Percentiles rank a stretch among this genome's conserved stretches.
phyloP scores from a whole-genome alignment of 139 green algal genomes.

The Chlorella vulgaris region DNA sequence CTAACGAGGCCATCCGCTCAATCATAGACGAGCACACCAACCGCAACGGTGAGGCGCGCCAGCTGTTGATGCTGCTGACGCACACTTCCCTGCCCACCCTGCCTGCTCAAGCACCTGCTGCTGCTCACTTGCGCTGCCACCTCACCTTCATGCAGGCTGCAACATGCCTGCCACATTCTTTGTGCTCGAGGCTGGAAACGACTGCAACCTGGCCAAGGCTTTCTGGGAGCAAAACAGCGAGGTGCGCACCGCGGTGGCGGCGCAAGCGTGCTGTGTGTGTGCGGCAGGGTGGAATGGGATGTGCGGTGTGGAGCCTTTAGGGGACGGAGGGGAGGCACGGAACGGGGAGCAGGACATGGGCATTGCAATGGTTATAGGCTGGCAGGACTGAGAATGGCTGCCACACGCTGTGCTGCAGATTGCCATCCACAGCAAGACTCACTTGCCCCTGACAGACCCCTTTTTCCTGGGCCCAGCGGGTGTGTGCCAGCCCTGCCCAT shows the following conservation, averaged over 20 bases:
- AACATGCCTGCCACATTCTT: slow-evolving; percentile 43
- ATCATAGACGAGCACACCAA: slow-evolving; percentile 40
- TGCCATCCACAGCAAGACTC: slow-evolving; percentile 37
- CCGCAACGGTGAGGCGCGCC: slow-evolving; percentile 27
- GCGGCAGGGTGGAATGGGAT: too few relatives aligned
- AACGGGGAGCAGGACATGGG: too few relatives aligned
- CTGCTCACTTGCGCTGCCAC: not conserved
- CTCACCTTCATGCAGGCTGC: not conserved
- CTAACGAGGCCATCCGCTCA: slow-evolving; percentile 17
- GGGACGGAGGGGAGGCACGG: too few relatives aligned
- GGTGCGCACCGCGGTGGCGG: not conserved
- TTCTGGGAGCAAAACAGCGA: slow-evolving; percentile 44
- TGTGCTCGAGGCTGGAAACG: slow-evolving; percentile 11
- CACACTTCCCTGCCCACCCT: too few relatives aligned
- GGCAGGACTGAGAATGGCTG: not conserved
- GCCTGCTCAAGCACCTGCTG: too few relatives aligned
- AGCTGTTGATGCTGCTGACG: too few relatives aligned
- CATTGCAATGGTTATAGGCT: not conserved
- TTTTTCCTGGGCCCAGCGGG: not conserved
- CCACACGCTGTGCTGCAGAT: slow-evolving; percentile 17
- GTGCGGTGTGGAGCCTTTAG: too few relatives aligned
- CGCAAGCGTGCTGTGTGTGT: not conserved
- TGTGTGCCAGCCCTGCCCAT: not conserved
- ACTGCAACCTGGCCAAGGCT: slow-evolving; percentile 28
- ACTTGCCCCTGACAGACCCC: not conserved